phyloP scores from a whole-genome alignment of 257 asterid species.

The Cinchona pubescens region DNA sequence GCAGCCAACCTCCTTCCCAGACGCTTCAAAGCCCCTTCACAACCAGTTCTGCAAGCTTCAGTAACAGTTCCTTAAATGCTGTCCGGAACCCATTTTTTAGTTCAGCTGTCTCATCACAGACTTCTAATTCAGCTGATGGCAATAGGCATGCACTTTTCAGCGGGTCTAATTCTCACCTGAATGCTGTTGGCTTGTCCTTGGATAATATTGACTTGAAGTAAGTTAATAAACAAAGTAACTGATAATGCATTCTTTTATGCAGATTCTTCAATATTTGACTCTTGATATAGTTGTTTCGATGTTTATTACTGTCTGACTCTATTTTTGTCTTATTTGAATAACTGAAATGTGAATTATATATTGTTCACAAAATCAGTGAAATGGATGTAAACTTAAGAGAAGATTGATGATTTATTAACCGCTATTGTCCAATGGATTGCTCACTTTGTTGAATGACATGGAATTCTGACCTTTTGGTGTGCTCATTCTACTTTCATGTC shows the following conservation, averaged over 20 bases:
- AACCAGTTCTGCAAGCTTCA: conserved; percentile 37
- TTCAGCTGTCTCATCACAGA: conserved; percentile 34
- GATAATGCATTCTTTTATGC: neutral
- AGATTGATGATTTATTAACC: neutral
- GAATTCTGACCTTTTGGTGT: neutral
- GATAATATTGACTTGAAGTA: conserved; percentile 37
- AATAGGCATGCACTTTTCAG: conserved; percentile 15
- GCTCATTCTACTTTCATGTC: neutral
- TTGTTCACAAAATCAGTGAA: neutral
- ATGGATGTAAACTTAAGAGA: neutral
- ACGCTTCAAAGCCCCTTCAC: conserved; percentile 43
- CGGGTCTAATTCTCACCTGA: conserved; percentile 18
- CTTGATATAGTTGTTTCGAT: neutral
- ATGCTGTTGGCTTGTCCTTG: conserved; percentile 23
- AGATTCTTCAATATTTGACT: neutral
- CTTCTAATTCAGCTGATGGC: conserved; percentile 29
- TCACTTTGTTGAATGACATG: neutral
- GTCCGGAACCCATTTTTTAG: conserved; percentile 45
- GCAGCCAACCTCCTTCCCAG: conserved; percentile 36
- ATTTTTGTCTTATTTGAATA: neutral
- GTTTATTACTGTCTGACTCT: neutral
- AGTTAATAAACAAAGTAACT: conserved; percentile 25
- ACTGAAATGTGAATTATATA: neutral
- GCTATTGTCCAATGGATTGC: neutral
- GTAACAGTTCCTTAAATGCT: conserved; percentile 31